Percentiles rank a stretch among this genome's conserved stretches.
Evolutionary conservation across 169 alveolate genomes (phyloP).

Genomic region (Cryptosporidium viatorum): DNA sequence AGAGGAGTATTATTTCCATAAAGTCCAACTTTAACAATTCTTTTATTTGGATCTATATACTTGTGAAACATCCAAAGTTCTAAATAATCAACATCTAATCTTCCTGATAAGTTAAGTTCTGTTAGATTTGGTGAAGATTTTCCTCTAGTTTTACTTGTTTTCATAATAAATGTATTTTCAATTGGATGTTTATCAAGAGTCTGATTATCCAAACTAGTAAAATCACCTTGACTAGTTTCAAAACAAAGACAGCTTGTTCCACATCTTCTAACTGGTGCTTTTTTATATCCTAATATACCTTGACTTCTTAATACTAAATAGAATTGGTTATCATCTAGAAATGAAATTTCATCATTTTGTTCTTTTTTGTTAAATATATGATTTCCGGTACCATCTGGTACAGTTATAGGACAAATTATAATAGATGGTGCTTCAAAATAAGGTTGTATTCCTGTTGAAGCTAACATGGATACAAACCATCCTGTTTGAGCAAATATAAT

Average conservation of each 20-base stretch:
- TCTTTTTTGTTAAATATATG: neutral
- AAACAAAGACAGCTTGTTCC: conserved; percentile 58
- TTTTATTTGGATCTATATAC: conserved; percentile 15
- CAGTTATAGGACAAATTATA: conserved; percentile 32
- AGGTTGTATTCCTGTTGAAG: conserved; percentile 71
- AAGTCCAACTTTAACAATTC: conserved; percentile 51
- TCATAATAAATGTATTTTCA: conserved; percentile 22
- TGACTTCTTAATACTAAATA: conserved; percentile 43
- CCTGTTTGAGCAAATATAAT: conserved; percentile 72
- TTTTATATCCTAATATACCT: conserved; percentile 53
- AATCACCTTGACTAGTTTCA: conserved; percentile 39
- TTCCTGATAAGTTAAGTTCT: conserved; percentile 55
- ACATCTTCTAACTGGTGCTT: conserved; percentile 44
- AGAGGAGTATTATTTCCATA: conserved; percentile 31
- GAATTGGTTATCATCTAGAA: neutral
- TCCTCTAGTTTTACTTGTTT: conserved; percentile 28
- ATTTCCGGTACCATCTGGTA: neutral
- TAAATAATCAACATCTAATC: conserved; percentile 43
- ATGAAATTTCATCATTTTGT: neutral
- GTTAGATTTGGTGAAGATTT: neutral
- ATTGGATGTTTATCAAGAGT: conserved; percentile 31
- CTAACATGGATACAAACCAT: conserved; percentile 72
- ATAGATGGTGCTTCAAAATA: conserved; percentile 76
- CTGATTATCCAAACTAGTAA: neutral
- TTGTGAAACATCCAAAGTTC: conserved; percentile 71